Base-by-base conservation (phyloP, 768 basidiomycete species). In the Amanita fuliginea region DNA sequence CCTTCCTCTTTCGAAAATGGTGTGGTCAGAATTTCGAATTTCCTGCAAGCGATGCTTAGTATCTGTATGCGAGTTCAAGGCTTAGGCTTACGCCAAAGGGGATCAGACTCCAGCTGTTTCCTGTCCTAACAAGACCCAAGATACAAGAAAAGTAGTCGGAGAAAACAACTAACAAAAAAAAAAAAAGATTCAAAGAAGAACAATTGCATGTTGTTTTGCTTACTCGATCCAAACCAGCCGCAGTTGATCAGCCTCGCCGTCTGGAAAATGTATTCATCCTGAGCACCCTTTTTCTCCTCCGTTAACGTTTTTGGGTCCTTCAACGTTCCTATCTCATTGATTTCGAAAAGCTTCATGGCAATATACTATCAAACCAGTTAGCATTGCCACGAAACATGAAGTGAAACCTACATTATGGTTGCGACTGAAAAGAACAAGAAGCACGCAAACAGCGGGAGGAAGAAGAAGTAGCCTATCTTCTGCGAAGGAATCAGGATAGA, bases 381-480 rank as follows among this genome's bases (percentile, higher is more conserved):
- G 44, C 8, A 13, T 13, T 13, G 34, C 22, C 4, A 50, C 33
- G 47, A 6, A 46, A 39, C 1, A 47, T 44, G 36, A 47, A 28
- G 3, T 18, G 16, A 19, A 10, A 64, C 19, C 81, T 54, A 89
- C 88, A 57, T 88, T 92, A 59, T 92, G 89, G 53, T 92, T 92
- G n/a, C 89, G 75, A 59, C 73, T 87, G 73, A 91, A 92, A n/a
- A 89, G 60, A n/a, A 91, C 75, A 18, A 92, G 72, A n/a, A 91
- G 61, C 3, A 74, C 78, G 51, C 82, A 79, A 46, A 81, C 78
- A 1, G 79, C 80, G 0, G 88, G 88, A 1, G 89, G 89, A n/a
- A 91, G 76, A 6, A 87, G 69, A 18, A 89, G 67, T 4, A 92
- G 66, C 34, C 89, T 70, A 53, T 89, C 82, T 59, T 92, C 90